Evolutionary conservation across 495 filamentous ascomycete genomes (phyloP), one percentile per base, ranked within the genome.

Genomic region (Penicillium simplicissimum): DNA sequence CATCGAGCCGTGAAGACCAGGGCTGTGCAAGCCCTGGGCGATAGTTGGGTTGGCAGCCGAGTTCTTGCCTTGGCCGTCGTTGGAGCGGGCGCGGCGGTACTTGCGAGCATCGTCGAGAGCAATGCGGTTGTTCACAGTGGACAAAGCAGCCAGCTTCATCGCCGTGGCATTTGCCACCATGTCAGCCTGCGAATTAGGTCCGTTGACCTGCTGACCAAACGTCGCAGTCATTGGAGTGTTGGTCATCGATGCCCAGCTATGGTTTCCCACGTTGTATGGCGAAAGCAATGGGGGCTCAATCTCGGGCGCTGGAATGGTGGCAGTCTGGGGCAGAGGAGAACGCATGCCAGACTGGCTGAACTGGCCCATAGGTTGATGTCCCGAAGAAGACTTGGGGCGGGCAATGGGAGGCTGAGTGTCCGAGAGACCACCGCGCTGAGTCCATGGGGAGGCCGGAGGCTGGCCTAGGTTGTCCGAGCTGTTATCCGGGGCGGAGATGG

Each of bases 131-230:
- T 97, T 98, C 57, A 98, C 95, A 5, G 95, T 98, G 11, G 94
- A 97, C 38, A 98, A 79, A 19, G 95, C 95, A 56, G 95, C 95
- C 43, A 98, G 84, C 75, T 98, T 98, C 95, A 98, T 98, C 15
- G 95, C 95, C 10, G 95, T 98, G 9, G 95, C 96, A 72, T 98
- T 98, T 47, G 95, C 95, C 57, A 98, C 91, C 93, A 98, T 97
- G 67, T 98, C 96, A 15, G 93, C 95, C 70, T 96, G 92, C 53
- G 83, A 87, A 37, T 79, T 81, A 35, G 74, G 67, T 23, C 68
- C 68, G 21, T 62, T 67, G 40, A 68, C 69, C 76, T 81, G 80
- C 68, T 74, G 73, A 62, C 75, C 86, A 73, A 98, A 98, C 55
- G 85, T 93, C 7, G 91, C 77, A 25, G 92, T 92, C 90, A 98